Evolutionary conservation across 371 early-diverging fungal species (phyloP), one percentile per base, ranked within the genome.

Genomic region (Saksenaea vasiformis): DNA sequence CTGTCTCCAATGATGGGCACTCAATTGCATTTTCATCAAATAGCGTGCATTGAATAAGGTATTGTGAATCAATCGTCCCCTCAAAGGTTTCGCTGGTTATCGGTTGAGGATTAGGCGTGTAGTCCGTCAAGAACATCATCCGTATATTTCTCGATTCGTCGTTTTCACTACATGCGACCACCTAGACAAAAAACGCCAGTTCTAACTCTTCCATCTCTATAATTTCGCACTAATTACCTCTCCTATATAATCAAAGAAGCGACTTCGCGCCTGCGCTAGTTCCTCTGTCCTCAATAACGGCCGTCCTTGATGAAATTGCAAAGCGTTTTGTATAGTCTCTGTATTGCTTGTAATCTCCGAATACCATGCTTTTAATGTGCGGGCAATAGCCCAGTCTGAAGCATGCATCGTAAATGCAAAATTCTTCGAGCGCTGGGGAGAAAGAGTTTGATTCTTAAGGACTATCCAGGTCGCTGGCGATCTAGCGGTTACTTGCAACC

Each of bases 121-220:
- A 76, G 37, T 76, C 76, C 3, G 76, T 76, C 31, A 74, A 53
- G 13, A 59, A n/a, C 60, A 64, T 17, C 51, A 17, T 47, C 5
- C 51, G 51, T 1, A 22, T 22, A 22, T 22, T n/a, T 22, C 3
- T 22, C 8, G 10, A 22, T 19, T 22, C 22, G 22, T 47, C 24
- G 11, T 47, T 19, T n/a, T 47, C 51, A 17, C 22, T 22, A 17
- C 17, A 7, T 22, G 51, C 51, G 24, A 47, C 51, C 17, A 47
- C 51, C 51, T 47, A 47, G 11, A 5, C 8, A 17, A 14, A 17
- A 47, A 47, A 3, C 51, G 11, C 5, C 19, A 17, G n/a, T 5
- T 47, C n/a, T n/a, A n/a, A 22, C 9, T 47, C 24, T 4, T 22
- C 3, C 10, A 10, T 7, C 22, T 19, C 24, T 19, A 22, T 19